Conservation (phyloP, 768 basidiomycete species). For the Psilocybe cyanescens region DNA sequence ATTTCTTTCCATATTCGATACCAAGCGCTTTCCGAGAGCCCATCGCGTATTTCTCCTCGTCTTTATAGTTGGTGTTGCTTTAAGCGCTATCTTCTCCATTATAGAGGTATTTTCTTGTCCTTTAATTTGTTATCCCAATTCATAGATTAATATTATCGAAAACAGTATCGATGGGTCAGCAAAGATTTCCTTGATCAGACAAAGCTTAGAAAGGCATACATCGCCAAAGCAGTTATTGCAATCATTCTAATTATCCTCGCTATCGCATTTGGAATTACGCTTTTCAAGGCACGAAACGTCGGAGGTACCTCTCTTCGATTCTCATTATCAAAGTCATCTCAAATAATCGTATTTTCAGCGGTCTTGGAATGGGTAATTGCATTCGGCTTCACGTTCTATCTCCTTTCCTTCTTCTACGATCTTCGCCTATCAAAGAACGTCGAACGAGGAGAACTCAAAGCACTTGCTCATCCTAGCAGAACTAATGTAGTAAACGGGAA, state of each 20-base stretch:
- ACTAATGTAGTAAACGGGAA: not conserved
- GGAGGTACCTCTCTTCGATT: slow-evolving; percentile 44
- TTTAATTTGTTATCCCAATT: not conserved
- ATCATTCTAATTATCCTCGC: slow-evolving; percentile 59
- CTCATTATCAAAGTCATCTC: not conserved
- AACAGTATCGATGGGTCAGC: slow-evolving; percentile 67
- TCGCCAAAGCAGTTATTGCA: slow-evolving; percentile 66
- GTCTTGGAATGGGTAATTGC: slow-evolving; percentile 77
- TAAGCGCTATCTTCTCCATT: slow-evolving; percentile 78
- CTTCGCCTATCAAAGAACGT: slow-evolving; percentile 63
- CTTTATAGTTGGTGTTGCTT: slow-evolving; percentile 72
- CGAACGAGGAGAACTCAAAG: slow-evolving; percentile 48
- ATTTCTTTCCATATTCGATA: slow-evolving; percentile 75
- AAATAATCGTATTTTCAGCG: slow-evolving; percentile 34
- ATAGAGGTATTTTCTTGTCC: slow-evolving; percentile 48
- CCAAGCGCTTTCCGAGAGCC: slow-evolving; percentile 48
- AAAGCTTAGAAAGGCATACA: slow-evolving; percentile 56
- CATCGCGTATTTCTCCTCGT: slow-evolving; percentile 70
- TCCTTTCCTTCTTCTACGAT: slow-evolving; percentile 76
- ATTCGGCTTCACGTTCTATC: slow-evolving; percentile 74
- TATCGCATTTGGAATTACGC: slow-evolving; percentile 61
- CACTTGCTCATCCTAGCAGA: slow-evolving; percentile 5
- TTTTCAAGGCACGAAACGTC: slow-evolving; percentile 47
- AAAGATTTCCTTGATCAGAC: slow-evolving; percentile 51
- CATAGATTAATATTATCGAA: not conserved